Conservation (phyloP, 2,329 filamentous ascomycete species). For the Aureobasidium sp. region DNA sequence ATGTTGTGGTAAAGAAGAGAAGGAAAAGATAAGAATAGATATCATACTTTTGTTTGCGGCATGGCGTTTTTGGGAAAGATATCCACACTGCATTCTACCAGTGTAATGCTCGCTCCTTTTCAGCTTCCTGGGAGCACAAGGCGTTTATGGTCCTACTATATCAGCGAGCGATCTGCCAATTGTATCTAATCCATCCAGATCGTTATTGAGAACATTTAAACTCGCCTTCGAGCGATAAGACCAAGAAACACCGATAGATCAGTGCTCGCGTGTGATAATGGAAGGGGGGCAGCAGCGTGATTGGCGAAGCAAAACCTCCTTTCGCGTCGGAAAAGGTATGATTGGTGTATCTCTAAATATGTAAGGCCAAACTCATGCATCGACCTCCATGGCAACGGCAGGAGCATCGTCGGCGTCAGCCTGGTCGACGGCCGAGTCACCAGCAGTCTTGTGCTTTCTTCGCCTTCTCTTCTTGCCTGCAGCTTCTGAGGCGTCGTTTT, state of each 20-base stretch:
- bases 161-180: background rate
- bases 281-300: background rate
- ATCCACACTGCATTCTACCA: background rate
- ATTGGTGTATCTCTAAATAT: slow-evolving; percentile 7
- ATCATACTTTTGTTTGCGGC: background rate
- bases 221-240: background rate
- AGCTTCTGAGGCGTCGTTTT: slow-evolving; percentile 15
- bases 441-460: slow-evolving; percentile 21
- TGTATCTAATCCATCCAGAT: background rate
- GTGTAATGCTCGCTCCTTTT: background rate
- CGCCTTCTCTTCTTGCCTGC: slow-evolving; percentile 21
- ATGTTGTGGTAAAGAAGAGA: background rate
- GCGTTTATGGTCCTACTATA: background rate
- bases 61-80: background rate
- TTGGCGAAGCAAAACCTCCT: background rate
- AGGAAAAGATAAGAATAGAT: background rate
- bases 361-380: slow-evolving; percentile 5
- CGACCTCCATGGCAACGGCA: slow-evolving; percentile 1
- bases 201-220: background rate
- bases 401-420: slow-evolving; percentile 10
- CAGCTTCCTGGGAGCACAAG: background rate
- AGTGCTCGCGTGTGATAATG: background rate
- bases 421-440: slow-evolving; percentile 14
- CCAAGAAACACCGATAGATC: too few relatives aligned
- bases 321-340: background rate